Conservation (phyloP, 2,329 filamentous ascomycete genomes). For the Fusarium nygamai region DNA sequence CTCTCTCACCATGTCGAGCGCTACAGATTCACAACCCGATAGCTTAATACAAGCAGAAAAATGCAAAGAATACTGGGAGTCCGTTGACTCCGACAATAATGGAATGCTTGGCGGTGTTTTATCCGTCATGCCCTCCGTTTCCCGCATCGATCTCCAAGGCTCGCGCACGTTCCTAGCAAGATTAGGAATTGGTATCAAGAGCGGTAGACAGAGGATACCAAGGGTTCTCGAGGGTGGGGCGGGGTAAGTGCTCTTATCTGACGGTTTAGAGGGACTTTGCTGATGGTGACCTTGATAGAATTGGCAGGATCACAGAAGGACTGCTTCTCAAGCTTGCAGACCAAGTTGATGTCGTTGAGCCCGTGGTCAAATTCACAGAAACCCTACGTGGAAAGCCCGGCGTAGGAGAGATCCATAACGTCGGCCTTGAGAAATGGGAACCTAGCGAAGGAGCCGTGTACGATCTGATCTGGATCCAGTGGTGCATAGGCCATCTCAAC, state of each 20-base stretch:
- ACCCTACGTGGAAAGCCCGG: slow-evolving; percentile 67
- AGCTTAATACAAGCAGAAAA: slow-evolving; percentile 49
- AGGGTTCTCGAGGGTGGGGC: slow-evolving; percentile 52
- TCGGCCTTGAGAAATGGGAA: slow-evolving; percentile 78
- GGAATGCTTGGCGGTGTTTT: slow-evolving; percentile 93
- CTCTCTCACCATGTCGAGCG: slow-evolving; percentile 3
- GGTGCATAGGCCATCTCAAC: slow-evolving; percentile 86
- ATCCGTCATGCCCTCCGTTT: slow-evolving; percentile 69
- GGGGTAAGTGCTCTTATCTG: slow-evolving; percentile 46
- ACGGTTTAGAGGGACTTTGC: too few species aligned
- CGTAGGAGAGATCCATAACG: slow-evolving; percentile 71
- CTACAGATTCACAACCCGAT: slow-evolving; percentile 35
- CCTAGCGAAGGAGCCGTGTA: slow-evolving; percentile 64
- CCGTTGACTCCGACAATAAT: slow-evolving; percentile 58
- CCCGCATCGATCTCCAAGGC: slow-evolving; percentile 74
- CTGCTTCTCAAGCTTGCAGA: slow-evolving; percentile 77
- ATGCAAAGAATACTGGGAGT: slow-evolving; percentile 59
- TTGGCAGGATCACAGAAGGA: slow-evolving; percentile 83
- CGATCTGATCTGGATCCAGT: slow-evolving; percentile 89
- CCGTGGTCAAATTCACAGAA: slow-evolving; percentile 81
- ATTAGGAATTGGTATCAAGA: slow-evolving; percentile 58
- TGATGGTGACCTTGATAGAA: slow-evolving; percentile 56
- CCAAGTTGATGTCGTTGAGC: slow-evolving; percentile 85
- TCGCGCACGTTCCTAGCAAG: slow-evolving; percentile 76
- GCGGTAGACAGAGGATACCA: slow-evolving; percentile 44